Percentiles rank a stretch among this genome's conserved stretches.
Conservation (phyloP, 2,329 filamentous ascomycete genomes). For the Penicillium sp. region DNA sequence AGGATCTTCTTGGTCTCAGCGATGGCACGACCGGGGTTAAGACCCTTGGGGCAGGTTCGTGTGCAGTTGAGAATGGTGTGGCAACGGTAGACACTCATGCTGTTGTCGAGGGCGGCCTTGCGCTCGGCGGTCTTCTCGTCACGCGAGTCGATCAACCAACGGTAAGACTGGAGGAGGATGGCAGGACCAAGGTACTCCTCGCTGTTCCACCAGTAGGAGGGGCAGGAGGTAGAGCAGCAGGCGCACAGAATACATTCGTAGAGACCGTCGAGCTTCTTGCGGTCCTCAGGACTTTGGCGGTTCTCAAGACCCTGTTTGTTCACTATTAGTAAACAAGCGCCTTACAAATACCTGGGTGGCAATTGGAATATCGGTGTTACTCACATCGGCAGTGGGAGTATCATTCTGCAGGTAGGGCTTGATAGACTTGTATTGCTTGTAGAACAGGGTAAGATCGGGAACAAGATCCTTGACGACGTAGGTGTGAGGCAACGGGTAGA, state of each 20-base stretch:
- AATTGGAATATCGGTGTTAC: slow-evolving; percentile 34
- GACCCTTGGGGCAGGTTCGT: slow-evolving; percentile 93
- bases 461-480: slow-evolving; percentile 99
- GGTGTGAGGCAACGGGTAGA: slow-evolving; percentile 97
- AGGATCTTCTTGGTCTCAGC: slow-evolving; percentile 99
- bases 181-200: slow-evolving; percentile 98
- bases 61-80: slow-evolving; percentile 99
- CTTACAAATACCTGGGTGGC: not conserved
- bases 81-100: slow-evolving; percentile 97
- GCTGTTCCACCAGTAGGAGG: slow-evolving; percentile 99
- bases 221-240: slow-evolving; percentile 98
- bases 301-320: slow-evolving; percentile 76
- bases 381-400: slow-evolving; percentile 77
- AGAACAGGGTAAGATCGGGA: slow-evolving; percentile 96
- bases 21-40: slow-evolving; percentile 94
- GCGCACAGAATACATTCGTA: slow-evolving; percentile 99
- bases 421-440: slow-evolving; percentile 99
- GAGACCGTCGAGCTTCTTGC: slow-evolving; percentile 93
- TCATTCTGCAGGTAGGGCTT: slow-evolving; percentile 97
- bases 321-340: not conserved
- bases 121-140: slow-evolving; percentile 87
- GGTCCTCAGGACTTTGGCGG: slow-evolving; percentile 86
- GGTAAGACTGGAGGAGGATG: slow-evolving; percentile 95
- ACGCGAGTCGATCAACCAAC: slow-evolving; percentile 93
- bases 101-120: slow-evolving; percentile 92